phyloP scores from a whole-genome alignment of 2,329 filamentous ascomycete genomes.

The Diaporthe vexans region DNA sequence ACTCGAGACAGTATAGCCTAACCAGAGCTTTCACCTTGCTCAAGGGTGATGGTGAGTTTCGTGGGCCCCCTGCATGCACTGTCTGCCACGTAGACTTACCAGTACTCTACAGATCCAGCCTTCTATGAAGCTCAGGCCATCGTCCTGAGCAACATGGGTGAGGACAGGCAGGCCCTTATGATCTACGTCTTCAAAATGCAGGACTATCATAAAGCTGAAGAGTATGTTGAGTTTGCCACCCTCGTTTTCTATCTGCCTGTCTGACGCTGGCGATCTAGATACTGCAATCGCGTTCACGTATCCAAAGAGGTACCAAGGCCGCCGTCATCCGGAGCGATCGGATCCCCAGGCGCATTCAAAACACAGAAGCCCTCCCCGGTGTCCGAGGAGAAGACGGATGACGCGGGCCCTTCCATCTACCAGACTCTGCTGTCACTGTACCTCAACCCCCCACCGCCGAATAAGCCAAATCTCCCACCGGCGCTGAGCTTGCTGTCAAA shows the following conservation, averaged over 20 bases:
- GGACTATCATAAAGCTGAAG: slow-evolving; percentile 91
- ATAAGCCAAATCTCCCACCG: slow-evolving; percentile 80
- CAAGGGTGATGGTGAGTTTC: slow-evolving; percentile 78
- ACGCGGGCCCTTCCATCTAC: slow-evolving; percentile 84
- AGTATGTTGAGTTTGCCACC: slow-evolving; percentile 68
- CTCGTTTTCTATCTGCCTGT: background rate
- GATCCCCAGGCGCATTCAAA: slow-evolving; percentile 48
- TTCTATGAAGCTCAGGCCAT: slow-evolving; percentile 94
- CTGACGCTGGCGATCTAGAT: slow-evolving; percentile 61
- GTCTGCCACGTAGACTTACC: slow-evolving; percentile 34
- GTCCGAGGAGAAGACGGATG: slow-evolving; percentile 56
- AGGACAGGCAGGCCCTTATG: slow-evolving; percentile 94
- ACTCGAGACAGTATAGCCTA: slow-evolving; percentile 85
- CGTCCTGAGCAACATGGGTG: slow-evolving; percentile 93
- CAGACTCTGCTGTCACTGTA: slow-evolving; percentile 92
- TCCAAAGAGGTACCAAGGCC: slow-evolving; percentile 59
- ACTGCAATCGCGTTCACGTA: slow-evolving; percentile 90
- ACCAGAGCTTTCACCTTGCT: slow-evolving; percentile 83
- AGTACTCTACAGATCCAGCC: slow-evolving; percentile 71
- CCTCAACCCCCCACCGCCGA: slow-evolving; percentile 81
- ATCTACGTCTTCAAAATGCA: slow-evolving; percentile 97
- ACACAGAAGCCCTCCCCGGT: slow-evolving; percentile 51
- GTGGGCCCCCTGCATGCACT: background rate
- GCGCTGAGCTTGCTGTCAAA: slow-evolving; percentile 90
- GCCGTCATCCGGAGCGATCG: slow-evolving; percentile 45